Conservation (phyloP, 495 filamentous ascomycete genomes). For the Penicillium cinerascens region DNA sequence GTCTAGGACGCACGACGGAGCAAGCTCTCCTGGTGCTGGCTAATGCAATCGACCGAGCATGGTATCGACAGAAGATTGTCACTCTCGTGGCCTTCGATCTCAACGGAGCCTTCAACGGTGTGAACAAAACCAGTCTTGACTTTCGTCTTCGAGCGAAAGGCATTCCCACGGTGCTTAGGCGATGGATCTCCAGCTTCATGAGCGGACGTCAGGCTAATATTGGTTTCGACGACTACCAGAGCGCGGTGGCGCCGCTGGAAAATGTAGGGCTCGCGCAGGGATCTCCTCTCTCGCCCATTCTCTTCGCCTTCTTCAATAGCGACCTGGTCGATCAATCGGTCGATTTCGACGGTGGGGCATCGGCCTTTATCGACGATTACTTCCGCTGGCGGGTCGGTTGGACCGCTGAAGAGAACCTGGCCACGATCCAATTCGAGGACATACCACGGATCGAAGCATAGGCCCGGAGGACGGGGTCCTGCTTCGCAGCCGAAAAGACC, state of each 20-base stretch:
- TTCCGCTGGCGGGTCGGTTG: slow-evolving; percentile 16
- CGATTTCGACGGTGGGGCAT: slow-evolving; percentile 14
- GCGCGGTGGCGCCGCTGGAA: slow-evolving; percentile 3
- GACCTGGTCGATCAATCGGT: slow-evolving; percentile 25
- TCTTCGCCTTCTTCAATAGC: slow-evolving; percentile 28
- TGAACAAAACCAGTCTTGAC: slow-evolving; percentile 24
- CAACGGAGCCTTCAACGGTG: slow-evolving; percentile 30
- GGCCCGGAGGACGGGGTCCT: slow-evolving; percentile 14
- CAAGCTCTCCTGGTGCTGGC: slow-evolving; percentile 21
- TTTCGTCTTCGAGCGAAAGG: slow-evolving; percentile 12
- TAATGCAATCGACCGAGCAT: slow-evolving; percentile 26
- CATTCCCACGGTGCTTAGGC: slow-evolving; percentile 14
- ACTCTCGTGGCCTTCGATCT: slow-evolving; percentile 25
- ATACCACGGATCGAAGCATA: slow-evolving; percentile 17
- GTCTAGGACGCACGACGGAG: slow-evolving; percentile 5
- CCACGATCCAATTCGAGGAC: slow-evolving; percentile 5
- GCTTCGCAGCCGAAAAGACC: slow-evolving; percentile 22
- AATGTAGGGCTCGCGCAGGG: slow-evolving; percentile 28
- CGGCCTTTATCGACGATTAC: slow-evolving; percentile 26
- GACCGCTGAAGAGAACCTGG: slow-evolving; percentile 18
- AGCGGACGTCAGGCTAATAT: slow-evolving; percentile 19
- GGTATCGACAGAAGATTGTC: slow-evolving; percentile 14
- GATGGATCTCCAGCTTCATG: slow-evolving; percentile 27
- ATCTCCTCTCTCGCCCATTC: slow-evolving; percentile 24
- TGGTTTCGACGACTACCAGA: slow-evolving; percentile 23